Evolutionary conservation across 345 rosid genomes (phyloP).

Genomic region (Syzygium aromaticum): DNA sequence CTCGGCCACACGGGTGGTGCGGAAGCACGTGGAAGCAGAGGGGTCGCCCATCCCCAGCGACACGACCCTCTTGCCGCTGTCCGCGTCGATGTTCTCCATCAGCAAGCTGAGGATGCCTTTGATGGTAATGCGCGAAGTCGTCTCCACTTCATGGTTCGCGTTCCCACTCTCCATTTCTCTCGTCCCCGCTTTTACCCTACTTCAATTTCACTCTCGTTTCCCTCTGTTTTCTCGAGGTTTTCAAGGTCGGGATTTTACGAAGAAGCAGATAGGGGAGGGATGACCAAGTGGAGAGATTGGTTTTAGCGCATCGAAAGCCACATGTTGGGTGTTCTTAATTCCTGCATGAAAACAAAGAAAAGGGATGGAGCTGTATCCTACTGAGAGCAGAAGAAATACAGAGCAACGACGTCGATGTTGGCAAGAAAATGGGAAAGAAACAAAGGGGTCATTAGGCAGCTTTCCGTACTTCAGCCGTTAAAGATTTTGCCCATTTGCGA

Average conservation of each 20-base stretch:
- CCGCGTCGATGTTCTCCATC: slow-evolving; percentile 40
- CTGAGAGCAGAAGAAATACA: neutral
- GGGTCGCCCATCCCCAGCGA: slow-evolving; percentile 96
- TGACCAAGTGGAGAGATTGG: neutral
- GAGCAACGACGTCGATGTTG: neutral
- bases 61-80: slow-evolving; percentile 35
- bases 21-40: slow-evolving; percentile 68
- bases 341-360: neutral
- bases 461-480: neutral
- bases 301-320: neutral
- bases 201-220: neutral
- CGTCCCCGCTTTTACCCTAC: neutral
- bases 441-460: neutral
- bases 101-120: slow-evolving; percentile 72
- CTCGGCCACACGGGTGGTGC: slow-evolving; percentile 46
- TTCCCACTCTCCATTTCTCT: neutral
- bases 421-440: neutral
- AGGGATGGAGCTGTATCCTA: neutral
- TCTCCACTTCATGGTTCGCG: slow-evolving; percentile 23
- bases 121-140: slow-evolving; percentile 47
- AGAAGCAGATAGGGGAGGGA: neutral
- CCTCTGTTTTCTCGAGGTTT: neutral
- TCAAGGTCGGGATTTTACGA: neutral
- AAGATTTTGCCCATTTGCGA: neutral
- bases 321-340: neutral